Conservation (phyloP, 208 protist species). For the Entamoeba invadens region DNA sequence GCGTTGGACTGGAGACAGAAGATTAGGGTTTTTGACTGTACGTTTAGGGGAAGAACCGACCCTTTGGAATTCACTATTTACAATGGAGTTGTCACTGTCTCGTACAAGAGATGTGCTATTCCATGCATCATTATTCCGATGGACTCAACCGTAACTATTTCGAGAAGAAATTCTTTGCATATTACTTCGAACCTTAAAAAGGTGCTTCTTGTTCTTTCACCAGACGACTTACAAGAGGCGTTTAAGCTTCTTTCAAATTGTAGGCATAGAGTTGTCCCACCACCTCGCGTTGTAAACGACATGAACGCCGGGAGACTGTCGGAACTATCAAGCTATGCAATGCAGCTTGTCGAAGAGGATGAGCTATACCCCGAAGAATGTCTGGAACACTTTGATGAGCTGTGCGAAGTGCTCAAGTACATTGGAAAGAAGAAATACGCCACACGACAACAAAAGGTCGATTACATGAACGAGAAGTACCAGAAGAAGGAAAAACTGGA, state of each 20-base stretch:
- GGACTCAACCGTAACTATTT: background rate
- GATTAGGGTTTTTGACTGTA: background rate
- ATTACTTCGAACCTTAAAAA: background rate
- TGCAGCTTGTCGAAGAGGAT: background rate
- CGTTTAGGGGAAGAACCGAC: background rate
- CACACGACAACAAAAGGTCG: background rate
- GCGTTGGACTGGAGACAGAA: background rate
- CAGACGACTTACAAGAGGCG: background rate
- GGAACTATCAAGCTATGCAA: background rate
- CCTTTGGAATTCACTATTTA: conserved; percentile 1
- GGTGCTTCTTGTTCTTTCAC: background rate
- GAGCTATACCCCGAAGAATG: background rate
- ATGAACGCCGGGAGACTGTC: background rate
- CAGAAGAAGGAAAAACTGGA: background rate
- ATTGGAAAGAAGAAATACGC: background rate
- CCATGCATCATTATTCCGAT: background rate
- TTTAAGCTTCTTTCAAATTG: background rate
- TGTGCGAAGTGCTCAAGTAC: background rate
- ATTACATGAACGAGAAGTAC: background rate
- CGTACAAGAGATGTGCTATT: background rate
- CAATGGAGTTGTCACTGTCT: background rate
- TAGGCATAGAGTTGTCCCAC: background rate
- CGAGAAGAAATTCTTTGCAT: background rate
- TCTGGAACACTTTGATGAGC: background rate
- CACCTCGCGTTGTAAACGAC: background rate